Evolutionary conservation across 2,329 filamentous ascomycete genomes (phyloP).

Genomic region (Alternaria arborescens): DNA sequence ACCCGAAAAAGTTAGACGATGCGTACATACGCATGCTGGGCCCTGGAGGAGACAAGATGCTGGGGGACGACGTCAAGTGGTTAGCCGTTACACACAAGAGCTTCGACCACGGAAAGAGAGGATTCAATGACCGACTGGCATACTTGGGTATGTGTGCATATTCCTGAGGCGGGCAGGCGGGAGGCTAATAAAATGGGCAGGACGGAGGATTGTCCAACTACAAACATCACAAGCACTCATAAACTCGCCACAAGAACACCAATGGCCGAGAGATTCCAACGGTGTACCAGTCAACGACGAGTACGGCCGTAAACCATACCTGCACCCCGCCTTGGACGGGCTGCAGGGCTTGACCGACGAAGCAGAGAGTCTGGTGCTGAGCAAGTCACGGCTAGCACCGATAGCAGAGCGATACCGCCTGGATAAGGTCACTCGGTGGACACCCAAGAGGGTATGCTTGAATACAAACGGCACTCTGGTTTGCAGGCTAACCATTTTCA

Average conservation of each 20-base stretch:
- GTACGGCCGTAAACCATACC: constrained; percentile 69
- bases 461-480: not conserved
- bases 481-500: constrained; percentile 37
- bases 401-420: constrained; percentile 77
- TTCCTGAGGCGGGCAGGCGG: not conserved
- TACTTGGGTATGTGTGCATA: constrained; percentile 72
- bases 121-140: constrained; percentile 93
- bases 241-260: constrained; percentile 53
- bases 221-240: constrained; percentile 71
- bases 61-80: constrained; percentile 96
- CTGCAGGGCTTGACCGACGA: constrained; percentile 73
- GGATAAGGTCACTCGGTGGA: constrained; percentile 83
- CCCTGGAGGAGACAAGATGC: constrained; percentile 71
- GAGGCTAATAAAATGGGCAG: constrained; percentile 50
- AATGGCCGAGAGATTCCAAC: constrained; percentile 30
- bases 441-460: constrained; percentile 76
- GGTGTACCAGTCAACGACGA: constrained; percentile 37
- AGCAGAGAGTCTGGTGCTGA: constrained; percentile 69
- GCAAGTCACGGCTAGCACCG: constrained; percentile 70
- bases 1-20: constrained; percentile 76
- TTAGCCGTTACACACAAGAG: constrained; percentile 97
- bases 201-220: constrained; percentile 70
- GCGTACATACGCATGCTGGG: constrained; percentile 83
- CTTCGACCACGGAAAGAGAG: constrained; percentile 92
- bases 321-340: constrained; percentile 74